These are phyloP conservation scores for Raddia guianensis DNA, from an alignment of 176 grass and related monocot genomes.

Conservation along the genomic window DNA sequence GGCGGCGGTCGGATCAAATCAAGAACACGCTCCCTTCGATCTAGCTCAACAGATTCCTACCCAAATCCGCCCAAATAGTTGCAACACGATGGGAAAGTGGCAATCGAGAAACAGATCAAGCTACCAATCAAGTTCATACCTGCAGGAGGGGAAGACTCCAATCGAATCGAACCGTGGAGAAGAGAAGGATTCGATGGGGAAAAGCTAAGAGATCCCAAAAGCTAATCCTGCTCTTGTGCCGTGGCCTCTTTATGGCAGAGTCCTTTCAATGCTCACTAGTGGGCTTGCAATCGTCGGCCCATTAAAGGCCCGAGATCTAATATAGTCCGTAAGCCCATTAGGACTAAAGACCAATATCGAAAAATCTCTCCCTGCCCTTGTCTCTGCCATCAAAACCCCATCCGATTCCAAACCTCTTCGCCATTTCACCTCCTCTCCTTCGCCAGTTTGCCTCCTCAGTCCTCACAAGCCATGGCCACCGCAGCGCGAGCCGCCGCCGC, in stretches of 20 bases:
- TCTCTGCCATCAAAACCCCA: constrained; percentile 47
- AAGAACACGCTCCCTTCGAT: neutral
- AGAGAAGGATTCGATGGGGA: constrained; percentile 25
- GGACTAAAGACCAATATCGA: neutral
- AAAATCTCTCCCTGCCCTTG: constrained; percentile 3
- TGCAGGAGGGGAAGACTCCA: constrained; percentile 13
- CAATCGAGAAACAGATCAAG: neutral
- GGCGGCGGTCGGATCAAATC: neutral
- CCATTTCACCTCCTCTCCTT: neutral
- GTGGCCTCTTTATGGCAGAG: neutral
- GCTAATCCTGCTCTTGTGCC: neutral
- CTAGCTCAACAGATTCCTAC: neutral
- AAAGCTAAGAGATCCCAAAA: neutral
- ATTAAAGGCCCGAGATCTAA: neutral
- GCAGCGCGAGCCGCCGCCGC: constrained; percentile 42
- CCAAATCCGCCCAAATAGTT: constrained; percentile 11
- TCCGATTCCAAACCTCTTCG: constrained; percentile 37
- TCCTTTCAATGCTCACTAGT: neutral
- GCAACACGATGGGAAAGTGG: neutral
- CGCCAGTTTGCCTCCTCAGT: neutral
- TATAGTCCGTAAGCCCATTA: neutral
- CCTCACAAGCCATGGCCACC: constrained; percentile 45
- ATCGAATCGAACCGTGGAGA: constrained; percentile 5
- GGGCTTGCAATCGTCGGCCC: neutral
- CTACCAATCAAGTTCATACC: constrained; percentile 28